Percentiles rank a stretch among this genome's conserved stretches.
These are phyloP conservation scores for Candida arabinofermentans DNA, from an alignment of 805 yeast species.

Conservation along the genomic window DNA sequence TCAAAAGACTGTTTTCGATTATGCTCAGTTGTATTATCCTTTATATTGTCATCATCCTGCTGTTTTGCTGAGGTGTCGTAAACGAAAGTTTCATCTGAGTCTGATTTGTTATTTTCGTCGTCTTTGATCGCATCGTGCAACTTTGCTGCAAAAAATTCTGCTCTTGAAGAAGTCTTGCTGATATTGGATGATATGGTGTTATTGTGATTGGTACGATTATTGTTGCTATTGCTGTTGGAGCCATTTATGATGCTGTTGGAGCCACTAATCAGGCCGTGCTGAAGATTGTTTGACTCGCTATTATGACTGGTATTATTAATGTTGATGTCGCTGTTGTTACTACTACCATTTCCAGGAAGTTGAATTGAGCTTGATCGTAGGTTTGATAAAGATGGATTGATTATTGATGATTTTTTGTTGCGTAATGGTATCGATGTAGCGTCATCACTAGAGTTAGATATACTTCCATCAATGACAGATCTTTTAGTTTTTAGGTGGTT, in stretches of 20 bases:
- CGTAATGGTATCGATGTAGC: slow-evolving; percentile 6
- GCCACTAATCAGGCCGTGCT: no score
- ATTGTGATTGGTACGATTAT: slow-evolving; percentile 19
- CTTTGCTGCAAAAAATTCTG: slow-evolving; percentile 92
- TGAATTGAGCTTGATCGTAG: slow-evolving; percentile 21
- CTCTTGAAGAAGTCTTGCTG: slow-evolving; percentile 62
- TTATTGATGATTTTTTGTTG: slow-evolving; percentile 10
- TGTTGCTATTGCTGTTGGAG: no score
- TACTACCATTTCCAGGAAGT: no score
- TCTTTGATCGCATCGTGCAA: slow-evolving; percentile 93
- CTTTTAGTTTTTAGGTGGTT: slow-evolving; percentile 22
- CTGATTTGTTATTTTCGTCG: slow-evolving; percentile 63
- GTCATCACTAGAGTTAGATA: slow-evolving; percentile 10
- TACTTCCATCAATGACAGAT: slow-evolving; percentile 13
- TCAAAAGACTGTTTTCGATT: not conserved
- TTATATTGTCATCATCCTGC: not conserved
- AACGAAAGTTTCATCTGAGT: slow-evolving; percentile 94
- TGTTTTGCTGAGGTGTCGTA: slow-evolving; percentile 52
- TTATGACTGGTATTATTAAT: slow-evolving; percentile 23
- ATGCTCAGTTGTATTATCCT: no score
- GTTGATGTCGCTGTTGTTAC: no score
- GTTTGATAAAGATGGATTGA: slow-evolving; percentile 25
- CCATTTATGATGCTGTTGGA: no score
- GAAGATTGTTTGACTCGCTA: no score
- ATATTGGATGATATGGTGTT: slow-evolving; percentile 27